These are phyloP conservation scores for Neonectria coccinea DNA, from an alignment of 2,329 filamentous ascomycete genomes.

Conservation along the genomic window DNA sequence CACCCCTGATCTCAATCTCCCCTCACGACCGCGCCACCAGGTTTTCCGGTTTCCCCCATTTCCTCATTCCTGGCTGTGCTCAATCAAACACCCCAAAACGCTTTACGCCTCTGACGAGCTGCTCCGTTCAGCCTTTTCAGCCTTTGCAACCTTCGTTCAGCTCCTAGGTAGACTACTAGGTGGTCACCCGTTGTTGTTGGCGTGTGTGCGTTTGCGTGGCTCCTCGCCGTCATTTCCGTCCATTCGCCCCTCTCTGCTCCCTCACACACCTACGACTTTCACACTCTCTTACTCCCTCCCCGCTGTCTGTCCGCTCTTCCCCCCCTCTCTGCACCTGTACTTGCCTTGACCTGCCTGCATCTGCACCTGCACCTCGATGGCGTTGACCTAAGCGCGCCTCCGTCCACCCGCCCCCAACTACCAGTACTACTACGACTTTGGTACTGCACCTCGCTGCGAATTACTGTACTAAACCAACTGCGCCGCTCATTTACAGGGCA, in stretches of 20 bases:
- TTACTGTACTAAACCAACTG: constrained; percentile 8
- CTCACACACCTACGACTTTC: neutral
- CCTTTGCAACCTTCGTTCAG: neutral
- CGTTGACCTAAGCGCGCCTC: constrained; percentile 14
- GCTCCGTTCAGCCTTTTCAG: constrained; percentile 3
- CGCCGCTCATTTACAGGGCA: constrained; percentile 26
- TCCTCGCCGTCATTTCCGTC: neutral
- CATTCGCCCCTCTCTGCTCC: constrained; percentile 1
- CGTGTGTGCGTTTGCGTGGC: neutral
- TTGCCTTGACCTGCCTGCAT: neutral
- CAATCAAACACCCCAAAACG: constrained; percentile 22
- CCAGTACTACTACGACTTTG: neutral
- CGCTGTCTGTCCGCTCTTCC: neutral
- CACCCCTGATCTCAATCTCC: constrained; percentile 41
- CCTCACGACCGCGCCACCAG: constrained; percentile 29
- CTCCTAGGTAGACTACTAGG: neutral
- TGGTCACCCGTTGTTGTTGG: constrained; percentile 2
- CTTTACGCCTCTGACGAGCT: constrained; percentile 37
- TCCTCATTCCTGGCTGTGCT: constrained; percentile 14
- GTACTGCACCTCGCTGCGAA: neutral
- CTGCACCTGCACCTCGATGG: neutral
- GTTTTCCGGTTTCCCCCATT: constrained; percentile 14
- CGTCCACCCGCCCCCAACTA: constrained; percentile 15
- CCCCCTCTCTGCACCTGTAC: neutral
- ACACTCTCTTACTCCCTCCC: neutral